Evolutionary conservation across 78 protist genomes (phyloP), one percentile per base, ranked within the genome.

Genomic region (Tieghemostelium lacteum): DNA sequence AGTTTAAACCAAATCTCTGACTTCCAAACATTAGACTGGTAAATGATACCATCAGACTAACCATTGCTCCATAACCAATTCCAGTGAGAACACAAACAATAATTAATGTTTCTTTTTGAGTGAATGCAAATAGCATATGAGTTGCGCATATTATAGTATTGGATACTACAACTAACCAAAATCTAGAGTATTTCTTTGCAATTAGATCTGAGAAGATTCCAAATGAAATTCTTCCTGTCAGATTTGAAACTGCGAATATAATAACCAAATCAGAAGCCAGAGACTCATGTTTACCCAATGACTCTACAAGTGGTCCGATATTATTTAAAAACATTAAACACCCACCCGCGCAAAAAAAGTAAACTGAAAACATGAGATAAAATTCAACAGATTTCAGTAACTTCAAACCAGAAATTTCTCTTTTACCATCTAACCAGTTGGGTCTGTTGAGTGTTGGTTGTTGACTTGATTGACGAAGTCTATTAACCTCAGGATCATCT

Each of bases 1-100:
- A 83, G 54, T 83, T 83, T 22, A 83, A 62, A 45, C 91, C 91
- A 83, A 83, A 83, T 66, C 78, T 83, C 40, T 78, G 42, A 19
- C 64, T 24, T 28, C 91, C 91, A 58, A 83, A 83, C 55, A 76
- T 66, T 40, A 83, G 34, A n/a, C 50, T 37, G 26, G 78, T 34
- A 17, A 83, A 33, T 31, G 61, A 58, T 2, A 69, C 71, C 91
- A 83, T 83, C 20, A 70, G 52, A 1, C 70, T 33, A 2, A 83
- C 91, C 0, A 69, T 57, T n/a, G 78, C 91, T 42, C 91, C 91
- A 60, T 83, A 83, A 3, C 76, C 91, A 31, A 83, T 58, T 28
- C 91, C 91, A 19, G 78, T 69, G 0, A 66, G 52, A 8, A 83
- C 34, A 19, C 64, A 42, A 0, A 63, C 78, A 0, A 73, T 54